These are phyloP conservation scores for Cystoderma amianthinum DNA, from an alignment of 768 basidiomycete species.

Conservation along the genomic window DNA sequence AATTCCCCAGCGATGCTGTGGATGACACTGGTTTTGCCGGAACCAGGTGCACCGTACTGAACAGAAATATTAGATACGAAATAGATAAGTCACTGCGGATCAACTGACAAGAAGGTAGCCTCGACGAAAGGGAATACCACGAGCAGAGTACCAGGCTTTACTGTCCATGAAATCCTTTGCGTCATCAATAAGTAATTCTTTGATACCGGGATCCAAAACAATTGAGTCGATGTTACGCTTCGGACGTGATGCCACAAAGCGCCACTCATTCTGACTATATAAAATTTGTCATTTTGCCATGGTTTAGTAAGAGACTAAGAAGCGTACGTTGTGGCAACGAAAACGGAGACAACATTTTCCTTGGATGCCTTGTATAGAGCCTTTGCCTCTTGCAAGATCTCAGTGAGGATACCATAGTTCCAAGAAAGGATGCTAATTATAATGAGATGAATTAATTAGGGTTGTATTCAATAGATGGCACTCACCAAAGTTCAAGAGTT, in stretches of 20 bases:
- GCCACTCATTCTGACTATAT: constrained; percentile 57
- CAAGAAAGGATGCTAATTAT: constrained; percentile 42
- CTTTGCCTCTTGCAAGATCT: constrained; percentile 50
- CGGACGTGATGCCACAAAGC: constrained; percentile 44
- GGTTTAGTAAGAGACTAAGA: constrained; percentile 1
- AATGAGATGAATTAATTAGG: constrained; percentile 1
- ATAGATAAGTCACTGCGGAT: not conserved
- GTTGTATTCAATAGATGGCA: not conserved
- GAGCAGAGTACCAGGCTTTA: constrained; percentile 65
- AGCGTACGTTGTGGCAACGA: constrained; percentile 38
- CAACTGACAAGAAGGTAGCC: constrained; percentile 62
- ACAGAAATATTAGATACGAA: not conserved
- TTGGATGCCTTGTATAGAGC: constrained; percentile 41
- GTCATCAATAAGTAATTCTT: constrained; percentile 59
- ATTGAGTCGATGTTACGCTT: constrained; percentile 66
- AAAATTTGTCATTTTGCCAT: constrained; percentile 3
- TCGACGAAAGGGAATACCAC: constrained; percentile 77
- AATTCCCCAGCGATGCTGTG: constrained; percentile 67
- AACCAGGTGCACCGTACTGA: constrained; percentile 62
- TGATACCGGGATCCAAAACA: constrained; percentile 63
- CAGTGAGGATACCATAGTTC: constrained; percentile 35
- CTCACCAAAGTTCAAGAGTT: constrained; percentile 35
- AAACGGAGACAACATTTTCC: constrained; percentile 45
- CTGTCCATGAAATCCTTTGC: constrained; percentile 64
- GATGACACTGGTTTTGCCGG: constrained; percentile 67